These are phyloP conservation scores for Claviceps capensis DNA, from an alignment of 2,329 filamentous ascomycete species.

Conservation along the genomic window DNA sequence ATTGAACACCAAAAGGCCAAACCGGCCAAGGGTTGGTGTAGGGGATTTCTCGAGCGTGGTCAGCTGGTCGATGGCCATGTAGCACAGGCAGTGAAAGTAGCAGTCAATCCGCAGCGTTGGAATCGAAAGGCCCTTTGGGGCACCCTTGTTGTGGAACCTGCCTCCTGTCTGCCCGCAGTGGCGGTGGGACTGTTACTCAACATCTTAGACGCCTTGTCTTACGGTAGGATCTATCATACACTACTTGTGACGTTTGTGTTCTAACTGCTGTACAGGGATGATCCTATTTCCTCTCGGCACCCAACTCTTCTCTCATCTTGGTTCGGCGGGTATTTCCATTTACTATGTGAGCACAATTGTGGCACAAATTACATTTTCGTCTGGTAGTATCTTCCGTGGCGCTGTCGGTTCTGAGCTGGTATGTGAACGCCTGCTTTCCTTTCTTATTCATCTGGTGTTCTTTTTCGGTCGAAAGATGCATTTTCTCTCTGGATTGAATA, in stretches of 20 bases:
- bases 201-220: slow-evolving; percentile 86
- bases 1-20: slow-evolving; percentile 37
- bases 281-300: slow-evolving; percentile 88
- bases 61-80: slow-evolving; percentile 20
- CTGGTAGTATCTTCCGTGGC: slow-evolving; percentile 76
- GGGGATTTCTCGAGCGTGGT: slow-evolving; percentile 16
- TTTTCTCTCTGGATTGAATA: background rate
- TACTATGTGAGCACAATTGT: slow-evolving; percentile 98
- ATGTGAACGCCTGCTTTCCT: slow-evolving; percentile 14
- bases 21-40: slow-evolving; percentile 20
- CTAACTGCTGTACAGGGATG: slow-evolving; percentile 44
- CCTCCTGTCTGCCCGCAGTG: slow-evolving; percentile 68
- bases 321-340: slow-evolving; percentile 90
- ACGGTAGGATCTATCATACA: slow-evolving; percentile 43
- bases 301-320: slow-evolving; percentile 71
- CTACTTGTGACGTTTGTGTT: slow-evolving; percentile 3
- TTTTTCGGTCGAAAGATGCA: background rate
- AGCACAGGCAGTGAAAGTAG: slow-evolving; percentile 17
- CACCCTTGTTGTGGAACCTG: slow-evolving; percentile 50
- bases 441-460: background rate
- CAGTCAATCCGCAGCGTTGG: slow-evolving; percentile 57
- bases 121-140: slow-evolving; percentile 51
- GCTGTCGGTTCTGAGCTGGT: slow-evolving; percentile 90
- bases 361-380: slow-evolving; percentile 79
- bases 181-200: slow-evolving; percentile 82